Evolutionary conservation across 495 filamentous ascomycete species (phyloP), one percentile per base, ranked within the genome.

Genomic region (Parathielavia hyrcaniae): DNA sequence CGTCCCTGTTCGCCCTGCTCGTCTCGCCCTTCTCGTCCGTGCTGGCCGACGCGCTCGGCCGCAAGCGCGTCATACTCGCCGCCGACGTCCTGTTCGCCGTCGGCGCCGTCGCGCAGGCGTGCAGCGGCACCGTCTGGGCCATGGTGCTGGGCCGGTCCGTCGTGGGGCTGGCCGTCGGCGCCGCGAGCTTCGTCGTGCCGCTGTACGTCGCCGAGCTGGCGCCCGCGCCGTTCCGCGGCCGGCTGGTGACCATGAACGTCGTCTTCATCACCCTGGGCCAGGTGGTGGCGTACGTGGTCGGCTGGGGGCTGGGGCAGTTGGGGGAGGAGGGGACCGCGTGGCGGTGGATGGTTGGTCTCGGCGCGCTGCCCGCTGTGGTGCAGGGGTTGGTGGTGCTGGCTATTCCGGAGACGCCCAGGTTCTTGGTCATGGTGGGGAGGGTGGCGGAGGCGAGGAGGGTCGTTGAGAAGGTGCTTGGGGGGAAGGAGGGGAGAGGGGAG

Each of bases 281-380:
- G 69, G 86, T 96, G 2, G 77, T 93, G 16, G 90, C 91, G 8
- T 97, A 97, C 66, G 67, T 90, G 23, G 72, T 88, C 40, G 90
- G 83, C 2, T 95, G 82, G 84, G 67, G 77, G 10, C 86, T 83
- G 52, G 75, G 77, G n/a, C 74, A 79, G 55, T 66, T 71, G 39
- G 81, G 80, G 14, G 69, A 71, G 41, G 55, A 63, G 40, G 66
- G 63, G 50, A 74, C 66, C 13, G 89, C 86, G 20, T 97, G 91
- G 91, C 75, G 91, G 55, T 95, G 87, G 84, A 88, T 95, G 78
- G 89, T 97, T 1, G 91, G 91, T 0, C 72, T 97, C 11, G 91
- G 91, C 3, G 89, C 86, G 26, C 53, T 85, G 49, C 91, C 91
- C 0, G 91, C 90, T 8, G 72, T 81, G 4, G 55, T 89, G 9